Evolutionary conservation across 495 filamentous ascomycete species (phyloP).

Genomic region (Tuber magnatum): DNA sequence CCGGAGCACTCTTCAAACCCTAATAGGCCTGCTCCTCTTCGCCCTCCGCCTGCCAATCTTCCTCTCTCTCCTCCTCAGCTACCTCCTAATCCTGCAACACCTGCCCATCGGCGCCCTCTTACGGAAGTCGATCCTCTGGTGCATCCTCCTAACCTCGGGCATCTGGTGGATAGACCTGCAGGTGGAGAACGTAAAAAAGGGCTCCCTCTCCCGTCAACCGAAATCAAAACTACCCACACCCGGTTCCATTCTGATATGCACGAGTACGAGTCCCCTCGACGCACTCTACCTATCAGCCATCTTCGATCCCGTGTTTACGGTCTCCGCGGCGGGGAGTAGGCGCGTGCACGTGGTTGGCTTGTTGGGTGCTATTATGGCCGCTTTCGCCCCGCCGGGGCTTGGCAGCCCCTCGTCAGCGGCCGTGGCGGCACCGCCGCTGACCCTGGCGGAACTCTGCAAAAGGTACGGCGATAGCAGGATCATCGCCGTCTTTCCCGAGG

Average conservation of each 20-base stretch:
- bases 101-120: slow-evolving; percentile 70
- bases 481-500: slow-evolving; percentile 83
- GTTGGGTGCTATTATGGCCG: slow-evolving; percentile 61
- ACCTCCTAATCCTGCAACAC: slow-evolving; percentile 78
- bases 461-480: slow-evolving; percentile 46
- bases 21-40: slow-evolving; percentile 65
- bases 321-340: slow-evolving; percentile 63
- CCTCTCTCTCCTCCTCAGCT: slow-evolving; percentile 56
- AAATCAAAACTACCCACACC: slow-evolving; percentile 60
- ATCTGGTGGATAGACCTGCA: slow-evolving; percentile 98
- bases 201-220: slow-evolving; percentile 41
- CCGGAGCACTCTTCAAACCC: slow-evolving; percentile 53
- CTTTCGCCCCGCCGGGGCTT: slow-evolving; percentile 57
- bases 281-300: slow-evolving; percentile 92
- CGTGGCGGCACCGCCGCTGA: slow-evolving; percentile 40
- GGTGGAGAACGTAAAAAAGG: slow-evolving; percentile 88
- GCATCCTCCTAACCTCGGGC: slow-evolving; percentile 73
- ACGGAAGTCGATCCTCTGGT: slow-evolving; percentile 80
- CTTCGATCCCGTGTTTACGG: slow-evolving; percentile 82
- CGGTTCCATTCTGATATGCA: slow-evolving; percentile 70
- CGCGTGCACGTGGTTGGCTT: slow-evolving; percentile 71
- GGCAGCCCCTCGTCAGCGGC: slow-evolving; percentile 46
- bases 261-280: slow-evolving; percentile 86
- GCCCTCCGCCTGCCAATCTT: slow-evolving; percentile 73
- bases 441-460: slow-evolving; percentile 44